A percentile compares a stretch with the other conserved stretches of the same genome.
These are phyloP conservation scores for Tilletiaria anomala DNA, from an alignment of 1,284 basidiomycete genomes.

Conservation along the genomic window DNA sequence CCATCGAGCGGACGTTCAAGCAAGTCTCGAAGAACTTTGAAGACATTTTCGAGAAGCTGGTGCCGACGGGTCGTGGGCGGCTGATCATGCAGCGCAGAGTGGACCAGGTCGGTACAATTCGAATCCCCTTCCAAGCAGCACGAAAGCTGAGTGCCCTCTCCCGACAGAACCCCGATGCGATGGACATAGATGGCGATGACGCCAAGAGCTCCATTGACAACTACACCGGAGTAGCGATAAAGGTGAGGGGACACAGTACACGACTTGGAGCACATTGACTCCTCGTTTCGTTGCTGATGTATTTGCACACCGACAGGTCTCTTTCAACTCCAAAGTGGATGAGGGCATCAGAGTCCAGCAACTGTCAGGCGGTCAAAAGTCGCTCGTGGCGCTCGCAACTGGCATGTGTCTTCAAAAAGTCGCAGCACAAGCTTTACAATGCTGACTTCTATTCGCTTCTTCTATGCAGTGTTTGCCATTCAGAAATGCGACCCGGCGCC, in stretches of 20 bases:
- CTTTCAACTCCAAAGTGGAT: slow-evolving; percentile 94
- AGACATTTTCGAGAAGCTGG: slow-evolving; percentile 92
- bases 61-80: slow-evolving; percentile 77
- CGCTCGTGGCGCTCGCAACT: slow-evolving; percentile 83
- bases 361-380: slow-evolving; percentile 93
- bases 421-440: neutral
- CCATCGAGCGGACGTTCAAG: slow-evolving; percentile 94
- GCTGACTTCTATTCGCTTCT: neutral
- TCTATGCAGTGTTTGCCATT: slow-evolving; percentile 71
- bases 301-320: too few species aligned
- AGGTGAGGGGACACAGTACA: too few species aligned
- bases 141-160: too few species aligned
- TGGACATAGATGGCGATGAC: slow-evolving; percentile 31
- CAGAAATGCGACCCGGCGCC: slow-evolving; percentile 98
- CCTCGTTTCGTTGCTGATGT: too few species aligned
- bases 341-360: slow-evolving; percentile 93
- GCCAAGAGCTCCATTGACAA: slow-evolving; percentile 58
- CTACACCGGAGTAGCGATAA: slow-evolving; percentile 92
- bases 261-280: too few species aligned
- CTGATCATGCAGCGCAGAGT: slow-evolving; percentile 81
- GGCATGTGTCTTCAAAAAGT: slow-evolving; percentile 44
- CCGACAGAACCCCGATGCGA: slow-evolving; percentile 2
- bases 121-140: neutral
- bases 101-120: slow-evolving; percentile 46
- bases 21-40: slow-evolving; percentile 93